Base-by-base conservation (phyloP, 2,329 filamentous ascomycete genomes). In the Rhytidhysteron rufulum region DNA sequence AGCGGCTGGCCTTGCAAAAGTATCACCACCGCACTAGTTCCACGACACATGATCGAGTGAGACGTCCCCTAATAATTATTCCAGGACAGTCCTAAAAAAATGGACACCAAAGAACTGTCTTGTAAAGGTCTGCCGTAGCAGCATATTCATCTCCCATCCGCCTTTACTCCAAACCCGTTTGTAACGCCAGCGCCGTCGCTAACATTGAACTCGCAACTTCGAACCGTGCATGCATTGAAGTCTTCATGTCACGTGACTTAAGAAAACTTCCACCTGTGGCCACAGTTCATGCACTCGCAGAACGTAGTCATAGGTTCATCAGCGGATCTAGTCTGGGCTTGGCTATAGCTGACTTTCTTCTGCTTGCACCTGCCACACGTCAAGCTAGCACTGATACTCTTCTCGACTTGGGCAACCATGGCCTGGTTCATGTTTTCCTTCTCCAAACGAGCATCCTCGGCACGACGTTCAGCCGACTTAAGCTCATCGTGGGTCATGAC, bases 391-490 rank as follows among this genome's bases (percentile, higher is more conserved):
- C 84, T 89, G 70, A 96, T 88, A 62, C 85, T 90, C 77, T 89
- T 93, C 69, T 95, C 85, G 15, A 82, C 86, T 75, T 90, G 86
- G 42, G 91, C 87, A 9, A 95, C 90, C 82, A 97, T 94, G 1
- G 93, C 88, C 68, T 91, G 88, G 73, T 89, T 89, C 86, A 97
- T 90, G 68, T 98, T 98, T 69, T 96, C 88, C 68, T 86, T 82
- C 62, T 89, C 78, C 37, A 95, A 77, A 64, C 82, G 81, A 53
- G 79, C 72, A 53, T 96, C 89, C 59, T 84, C 79, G 55, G 80
- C 81, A 45, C 83, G 81, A 67, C 87, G 85, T 66, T 93, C 83
- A 36, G 83, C 84, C 34, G 86, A 93, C 72, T 94, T 94, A 62
- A 98, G 80, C 65, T 97, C 91, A 40, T 95, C 86, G 55, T 87